These are phyloP conservation scores for Mitragyna speciosa DNA, from an alignment of 257 asterid genomes.

Conservation along the genomic window DNA sequence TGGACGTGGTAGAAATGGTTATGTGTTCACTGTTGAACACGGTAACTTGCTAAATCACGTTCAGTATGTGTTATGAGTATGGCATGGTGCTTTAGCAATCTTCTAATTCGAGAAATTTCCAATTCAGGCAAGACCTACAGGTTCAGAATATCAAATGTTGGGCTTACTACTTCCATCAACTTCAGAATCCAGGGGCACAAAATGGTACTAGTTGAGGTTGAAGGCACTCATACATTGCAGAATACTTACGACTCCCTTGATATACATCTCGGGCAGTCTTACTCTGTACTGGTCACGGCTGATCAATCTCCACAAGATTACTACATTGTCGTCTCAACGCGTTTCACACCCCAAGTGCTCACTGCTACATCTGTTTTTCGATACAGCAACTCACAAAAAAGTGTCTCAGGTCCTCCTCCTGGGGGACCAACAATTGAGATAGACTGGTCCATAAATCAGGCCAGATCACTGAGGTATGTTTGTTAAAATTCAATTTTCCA, in stretches of 20 bases:
- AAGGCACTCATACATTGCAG: slow-evolving; percentile 52
- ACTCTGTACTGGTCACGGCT: slow-evolving; percentile 41
- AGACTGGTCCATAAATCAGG: slow-evolving; percentile 56
- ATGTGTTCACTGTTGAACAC: slow-evolving; percentile 41
- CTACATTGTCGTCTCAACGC: slow-evolving; percentile 35
- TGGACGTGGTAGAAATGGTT: slow-evolving; percentile 40
- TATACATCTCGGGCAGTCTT: slow-evolving; percentile 50
- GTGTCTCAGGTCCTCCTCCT: slow-evolving; percentile 41
- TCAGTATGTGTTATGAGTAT: too few species aligned
- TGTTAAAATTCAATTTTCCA: too few species aligned
- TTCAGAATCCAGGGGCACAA: slow-evolving; percentile 49
- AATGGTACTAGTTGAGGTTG: slow-evolving; percentile 43
- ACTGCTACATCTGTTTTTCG: slow-evolving; percentile 42
- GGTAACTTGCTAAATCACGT: slow-evolving; percentile 20
- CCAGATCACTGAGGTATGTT: slow-evolving; percentile 27
- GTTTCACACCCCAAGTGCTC: slow-evolving; percentile 43
- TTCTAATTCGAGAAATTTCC: too few species aligned
- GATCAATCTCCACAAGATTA: slow-evolving; percentile 46
- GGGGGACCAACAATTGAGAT: slow-evolving; percentile 44
- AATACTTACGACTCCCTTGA: slow-evolving; percentile 41
- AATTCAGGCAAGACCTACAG: slow-evolving; percentile 46
- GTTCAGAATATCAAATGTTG: slow-evolving; percentile 50
- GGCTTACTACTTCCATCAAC: slow-evolving; percentile 39
- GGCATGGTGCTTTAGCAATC: too few species aligned
- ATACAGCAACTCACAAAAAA: slow-evolving; percentile 36